Percentiles rank a stretch among this genome's conserved stretches.
Conservation (phyloP, 257 asterid genomes). For the Fraxinus excelsior region DNA sequence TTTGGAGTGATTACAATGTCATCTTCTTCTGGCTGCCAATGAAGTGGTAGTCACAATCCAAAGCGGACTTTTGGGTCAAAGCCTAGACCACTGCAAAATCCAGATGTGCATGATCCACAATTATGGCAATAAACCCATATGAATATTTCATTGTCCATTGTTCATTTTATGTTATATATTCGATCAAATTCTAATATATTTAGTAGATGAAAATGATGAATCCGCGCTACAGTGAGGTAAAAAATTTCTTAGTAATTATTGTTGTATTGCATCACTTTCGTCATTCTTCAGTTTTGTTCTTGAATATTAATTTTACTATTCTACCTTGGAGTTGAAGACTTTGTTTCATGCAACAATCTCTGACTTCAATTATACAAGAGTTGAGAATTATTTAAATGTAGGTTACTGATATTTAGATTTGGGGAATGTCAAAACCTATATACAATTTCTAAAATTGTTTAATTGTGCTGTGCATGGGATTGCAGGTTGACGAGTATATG, state of each 20-base stretch:
- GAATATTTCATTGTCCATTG: too few relatives aligned
- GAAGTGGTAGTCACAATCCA: background rate
- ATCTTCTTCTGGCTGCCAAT: background rate
- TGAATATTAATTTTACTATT: too few relatives aligned
- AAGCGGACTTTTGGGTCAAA: too few relatives aligned
- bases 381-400: background rate
- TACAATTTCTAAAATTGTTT: constrained; percentile 10
- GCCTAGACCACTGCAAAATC: background rate
- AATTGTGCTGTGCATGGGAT: constrained; percentile 17
- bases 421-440: background rate
- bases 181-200: background rate
- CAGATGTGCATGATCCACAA: background rate
- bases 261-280: background rate
- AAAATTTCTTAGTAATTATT: background rate
- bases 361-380: background rate
- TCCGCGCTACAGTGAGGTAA: background rate
- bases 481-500: constrained; percentile 86
- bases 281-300: background rate
- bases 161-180: too few relatives aligned
- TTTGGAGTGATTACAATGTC: background rate
- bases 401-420: background rate
- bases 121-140: background rate
- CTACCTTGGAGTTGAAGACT: background rate
- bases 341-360: background rate
- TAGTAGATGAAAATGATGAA: background rate